These are phyloP conservation scores for Leccinellum luteum DNA, from an alignment of 768 basidiomycete genomes.

Conservation along the genomic window DNA sequence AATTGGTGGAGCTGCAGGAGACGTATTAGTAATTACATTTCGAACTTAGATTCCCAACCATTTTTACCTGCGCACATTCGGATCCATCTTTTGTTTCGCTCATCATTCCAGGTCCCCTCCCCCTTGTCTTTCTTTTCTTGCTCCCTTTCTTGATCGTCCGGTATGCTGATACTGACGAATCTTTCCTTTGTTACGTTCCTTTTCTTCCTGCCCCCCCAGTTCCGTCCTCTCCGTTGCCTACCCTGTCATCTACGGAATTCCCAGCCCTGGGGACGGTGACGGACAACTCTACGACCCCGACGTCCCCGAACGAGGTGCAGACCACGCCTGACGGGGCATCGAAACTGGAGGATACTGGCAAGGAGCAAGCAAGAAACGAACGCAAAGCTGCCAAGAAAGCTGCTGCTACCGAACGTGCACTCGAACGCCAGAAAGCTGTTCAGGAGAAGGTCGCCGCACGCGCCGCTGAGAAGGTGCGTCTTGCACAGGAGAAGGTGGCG, in stretches of 20 bases:
- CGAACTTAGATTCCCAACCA: slow-evolving; percentile 3
- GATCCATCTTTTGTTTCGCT: slow-evolving; percentile 9
- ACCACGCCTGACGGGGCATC: slow-evolving; percentile 14
- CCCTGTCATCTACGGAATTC: slow-evolving; percentile 69
- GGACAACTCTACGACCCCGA: slow-evolving; percentile 7
- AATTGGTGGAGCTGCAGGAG: slow-evolving; percentile 29
- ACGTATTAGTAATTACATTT: slow-evolving; percentile 12
- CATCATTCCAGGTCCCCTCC: slow-evolving; percentile 32
- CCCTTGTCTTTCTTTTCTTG: slow-evolving; percentile 37
- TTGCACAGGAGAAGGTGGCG: slow-evolving; percentile 50
- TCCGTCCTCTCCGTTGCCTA: slow-evolving; percentile 43
- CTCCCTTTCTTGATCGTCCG: slow-evolving; percentile 45
- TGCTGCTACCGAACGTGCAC: slow-evolving; percentile 58
- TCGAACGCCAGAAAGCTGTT: slow-evolving; percentile 54
- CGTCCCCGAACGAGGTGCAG: slow-evolving; percentile 24
- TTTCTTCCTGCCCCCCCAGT: slow-evolving; percentile 29
- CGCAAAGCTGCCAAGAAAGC: slow-evolving; percentile 66
- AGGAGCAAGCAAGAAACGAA: slow-evolving; percentile 55
- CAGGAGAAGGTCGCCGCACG: slow-evolving; percentile 55
- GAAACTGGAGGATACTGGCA: slow-evolving; percentile 34
- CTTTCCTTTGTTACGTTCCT: slow-evolving; percentile 22
- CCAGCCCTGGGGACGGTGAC: slow-evolving; percentile 51
- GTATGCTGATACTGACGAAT: slow-evolving; percentile 42
- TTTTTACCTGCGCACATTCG: slow-evolving; percentile 7
- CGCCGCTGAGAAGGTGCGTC: slow-evolving; percentile 52